Conservation (phyloP, 768 basidiomycete genomes). For the Agaricus sinodeliciosus region DNA sequence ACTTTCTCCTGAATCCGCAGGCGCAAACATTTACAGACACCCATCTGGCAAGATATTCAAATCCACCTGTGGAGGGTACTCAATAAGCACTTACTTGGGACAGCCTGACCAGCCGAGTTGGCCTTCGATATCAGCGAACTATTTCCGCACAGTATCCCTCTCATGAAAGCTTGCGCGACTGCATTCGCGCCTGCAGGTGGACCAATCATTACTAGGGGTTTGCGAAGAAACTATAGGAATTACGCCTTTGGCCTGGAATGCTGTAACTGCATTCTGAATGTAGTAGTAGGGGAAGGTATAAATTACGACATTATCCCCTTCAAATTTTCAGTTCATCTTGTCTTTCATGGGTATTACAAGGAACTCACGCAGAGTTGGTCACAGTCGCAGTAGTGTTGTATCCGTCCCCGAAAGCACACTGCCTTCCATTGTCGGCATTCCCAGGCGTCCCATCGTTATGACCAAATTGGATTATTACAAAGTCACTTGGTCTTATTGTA, state of each 20-base stretch:
- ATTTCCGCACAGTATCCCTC: slow-evolving; percentile 34
- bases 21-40: slow-evolving; percentile 8
- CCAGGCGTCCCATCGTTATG: slow-evolving; percentile 39
- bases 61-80: neutral
- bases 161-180: slow-evolving; percentile 41
- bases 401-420: slow-evolving; percentile 34
- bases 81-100: slow-evolving; percentile 23
- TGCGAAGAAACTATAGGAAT: slow-evolving; percentile 41
- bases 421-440: slow-evolving; percentile 33
- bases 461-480: slow-evolving; percentile 40
- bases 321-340: neutral
- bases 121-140: slow-evolving; percentile 27
- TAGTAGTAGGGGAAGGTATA: slow-evolving; percentile 44
- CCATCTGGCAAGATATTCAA: slow-evolving; percentile 4
- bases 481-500: slow-evolving; percentile 31
- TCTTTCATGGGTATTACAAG: neutral
- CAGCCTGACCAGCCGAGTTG: slow-evolving; percentile 29
- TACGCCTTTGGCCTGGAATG: slow-evolving; percentile 38
- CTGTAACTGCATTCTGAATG: slow-evolving; percentile 35
- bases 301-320: slow-evolving; percentile 33
- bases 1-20: too few relatives aligned
- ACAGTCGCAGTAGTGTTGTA: slow-evolving; percentile 30
- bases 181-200: slow-evolving; percentile 34
- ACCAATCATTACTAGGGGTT: slow-evolving; percentile 41
- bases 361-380: slow-evolving; percentile 25